Conservation (phyloP, 257 asterid species). For the Solanum boliviense region DNA sequence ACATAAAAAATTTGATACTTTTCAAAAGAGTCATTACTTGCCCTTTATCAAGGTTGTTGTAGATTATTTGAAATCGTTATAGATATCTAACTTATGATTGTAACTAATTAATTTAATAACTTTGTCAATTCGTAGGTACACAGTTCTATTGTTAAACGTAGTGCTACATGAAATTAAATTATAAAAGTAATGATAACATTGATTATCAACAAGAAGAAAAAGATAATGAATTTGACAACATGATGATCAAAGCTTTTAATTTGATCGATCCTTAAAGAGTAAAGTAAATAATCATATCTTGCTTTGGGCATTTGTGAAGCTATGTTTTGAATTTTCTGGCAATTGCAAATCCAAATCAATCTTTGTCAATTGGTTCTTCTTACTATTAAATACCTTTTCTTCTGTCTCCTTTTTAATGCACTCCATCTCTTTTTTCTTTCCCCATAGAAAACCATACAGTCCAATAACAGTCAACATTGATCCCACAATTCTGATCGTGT, state of each 20-base stretch:
- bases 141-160: background rate
- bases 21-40: too few species aligned
- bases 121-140: background rate
- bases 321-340: background rate
- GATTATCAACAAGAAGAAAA: background rate
- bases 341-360: background rate
- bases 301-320: background rate
- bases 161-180: background rate
- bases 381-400: background rate
- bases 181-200: background rate
- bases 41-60: background rate
- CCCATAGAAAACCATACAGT: conserved; percentile 71
- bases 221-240: background rate
- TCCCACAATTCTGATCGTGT: conserved; percentile 39
- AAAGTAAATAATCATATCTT: background rate
- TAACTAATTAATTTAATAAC: too few species aligned
- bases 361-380: background rate
- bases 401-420: background rate
- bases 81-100: background rate
- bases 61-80: background rate
- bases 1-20: too few species aligned
- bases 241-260: background rate
- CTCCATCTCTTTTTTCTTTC: conserved; percentile 44
- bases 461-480: conserved; percentile 56
- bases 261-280: background rate